Base-by-base conservation (phyloP, 805 yeast genomes). In the Lipomyces sp. region DNA sequence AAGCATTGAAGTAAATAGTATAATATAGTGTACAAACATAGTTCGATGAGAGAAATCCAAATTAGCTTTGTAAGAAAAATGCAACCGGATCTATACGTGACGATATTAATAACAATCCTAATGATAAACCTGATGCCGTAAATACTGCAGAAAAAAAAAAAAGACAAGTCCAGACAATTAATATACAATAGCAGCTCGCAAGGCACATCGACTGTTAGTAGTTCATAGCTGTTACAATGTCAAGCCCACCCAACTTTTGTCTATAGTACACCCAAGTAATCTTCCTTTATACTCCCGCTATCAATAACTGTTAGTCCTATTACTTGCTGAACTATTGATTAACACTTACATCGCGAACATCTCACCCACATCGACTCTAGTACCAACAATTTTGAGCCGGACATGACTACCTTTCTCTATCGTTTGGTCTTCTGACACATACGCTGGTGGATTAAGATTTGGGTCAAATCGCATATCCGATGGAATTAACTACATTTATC, bases 401-500 rank as follows among this genome's bases (percentile, higher is more conserved):
- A 95, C 95, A 72, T 94, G 87, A 63, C 97, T 88, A 51, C 98
- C 97, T 78, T 94, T 94, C 76, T 91, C 96, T 57, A 95, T 92
- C 69, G 91, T 88, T 80, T 94, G 98, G 73, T 95, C 99, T 29
- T 73, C 75, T 69, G 94, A 88, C 70, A 90, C 96, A 77, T 92
- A 95, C 5, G 98, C 97, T n/a, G 99, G 99, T 8, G 99, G 99
- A 73, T 94, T 93, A 42, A 97, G 93, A 29, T 96, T 89, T 6
- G 98, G 97, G 73, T 93, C 94, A 78, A 89, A 95, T 66, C 87
- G 84, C 92, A 95, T 90, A 76, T 94, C 97, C 50, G 90, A 87
- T 7, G 99, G 98, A 73, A 95, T 93, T 77, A 93, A 84, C 75
- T 75, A 60, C 35, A 30, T 34, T 50, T n/a, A n/a, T 45, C 18